Evolutionary conservation across 164 flowering plant genomes (phyloP), one percentile per base, ranked within the genome.

Genomic region (Magnolia sinica): DNA sequence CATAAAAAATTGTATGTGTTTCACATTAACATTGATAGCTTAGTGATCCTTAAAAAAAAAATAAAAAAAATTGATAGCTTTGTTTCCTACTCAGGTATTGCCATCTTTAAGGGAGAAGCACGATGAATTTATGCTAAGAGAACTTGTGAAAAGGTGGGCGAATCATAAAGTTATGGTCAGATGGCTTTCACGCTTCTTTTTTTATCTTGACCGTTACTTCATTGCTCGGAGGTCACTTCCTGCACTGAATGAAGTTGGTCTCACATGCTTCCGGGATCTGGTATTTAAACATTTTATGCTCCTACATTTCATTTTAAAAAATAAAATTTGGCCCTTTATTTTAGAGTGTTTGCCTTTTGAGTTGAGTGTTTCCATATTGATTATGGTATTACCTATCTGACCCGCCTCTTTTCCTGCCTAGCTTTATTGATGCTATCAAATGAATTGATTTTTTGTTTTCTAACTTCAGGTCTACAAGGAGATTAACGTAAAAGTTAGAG

Each of bases 81-180:
- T 66, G 9, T 37, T 37, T 68, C 50, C n/a, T 8, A 22, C 20
- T 67, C 73, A 96, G 99, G 98, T 94, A 20, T 78, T 96, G 82
- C 98, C 98, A 74, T 87, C 97, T 76, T 76, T 96, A 73, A 90
- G 87, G 74, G 98, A 94, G 79, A 96, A 94, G 77, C 98, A 96
- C 80, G 98, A 92, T 75, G 99, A 92, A 76, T 96, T 91, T 80
- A 85, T 94, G 99, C 76, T 96, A 83, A 91, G 93, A 74, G 99
- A 94, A 83, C 98, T 96, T 69, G 98, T 94, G 29, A 87, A 89
- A 78, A 90, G 98, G 81, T 96, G 99, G 99, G 80, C 87, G 49
- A 92, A 96, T 81, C 98, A 94, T 85, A 96, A 94, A 82, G 86
- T 94, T 68, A 92, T 94, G 98, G 96, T 94, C 70, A 87, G 98